A percentile compares a stretch with the other conserved stretches of the same genome.
These are phyloP conservation scores for Sabuloglossum arenarium DNA, from an alignment of 495 filamentous ascomycete genomes.

Conservation along the genomic window DNA sequence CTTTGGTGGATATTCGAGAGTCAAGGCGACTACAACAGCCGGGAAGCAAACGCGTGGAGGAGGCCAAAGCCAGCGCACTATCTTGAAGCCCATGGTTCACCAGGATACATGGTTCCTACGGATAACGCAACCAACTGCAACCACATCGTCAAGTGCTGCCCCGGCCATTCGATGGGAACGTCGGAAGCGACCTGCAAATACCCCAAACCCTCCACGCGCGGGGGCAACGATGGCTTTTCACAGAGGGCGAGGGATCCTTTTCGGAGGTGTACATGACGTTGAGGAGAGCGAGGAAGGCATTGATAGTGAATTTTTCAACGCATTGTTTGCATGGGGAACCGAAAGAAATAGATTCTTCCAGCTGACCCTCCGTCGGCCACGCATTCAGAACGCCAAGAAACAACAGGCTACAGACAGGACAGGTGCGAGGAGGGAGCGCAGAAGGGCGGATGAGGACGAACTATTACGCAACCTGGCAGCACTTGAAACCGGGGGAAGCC, in stretches of 20 bases:
- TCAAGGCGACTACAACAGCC: constrained; percentile 39
- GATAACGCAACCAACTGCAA: constrained; percentile 47
- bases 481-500: constrained; percentile 44
- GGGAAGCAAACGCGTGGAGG: constrained; percentile 32
- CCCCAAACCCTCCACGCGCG: constrained; percentile 63
- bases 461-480: constrained; percentile 65
- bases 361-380: constrained; percentile 50
- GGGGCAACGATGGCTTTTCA: constrained; percentile 85
- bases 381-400: constrained; percentile 31
- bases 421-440: constrained; percentile 43
- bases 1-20: constrained; percentile 82
- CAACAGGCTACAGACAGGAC: constrained; percentile 27
- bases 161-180: constrained; percentile 76
- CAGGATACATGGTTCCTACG: constrained; percentile 88
- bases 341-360: constrained; percentile 89
- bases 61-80: constrained; percentile 34
- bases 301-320: constrained; percentile 89
- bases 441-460: constrained; percentile 76
- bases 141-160: constrained; percentile 34
- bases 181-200: constrained; percentile 76
- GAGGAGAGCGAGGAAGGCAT: constrained; percentile 89
- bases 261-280: constrained; percentile 88
- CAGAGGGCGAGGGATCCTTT: constrained; percentile 77
- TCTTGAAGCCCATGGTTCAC: constrained; percentile 71
- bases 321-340: constrained; percentile 73